Evolutionary conservation across 2,329 filamentous ascomycete species (phyloP), one percentile per base, ranked within the genome.

Genomic region (Trichoderma harzianum): DNA sequence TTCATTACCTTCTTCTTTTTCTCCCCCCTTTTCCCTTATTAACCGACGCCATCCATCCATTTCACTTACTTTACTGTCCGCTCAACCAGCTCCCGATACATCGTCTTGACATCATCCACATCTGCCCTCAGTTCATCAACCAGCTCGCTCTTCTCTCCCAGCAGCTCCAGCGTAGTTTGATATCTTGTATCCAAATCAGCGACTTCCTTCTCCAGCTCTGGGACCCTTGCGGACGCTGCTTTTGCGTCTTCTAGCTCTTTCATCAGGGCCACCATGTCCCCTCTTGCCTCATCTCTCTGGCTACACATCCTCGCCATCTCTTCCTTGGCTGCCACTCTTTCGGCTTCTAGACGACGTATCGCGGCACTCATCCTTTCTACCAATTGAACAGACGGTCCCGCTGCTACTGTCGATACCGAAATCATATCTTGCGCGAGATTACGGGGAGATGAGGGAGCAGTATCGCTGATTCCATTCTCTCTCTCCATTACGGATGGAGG

Each of bases 341-440:
- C 96, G 63, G 90, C 93, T 79, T 99, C 96, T 0, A 99, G 86
- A 7, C 95, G 90, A 11, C 96, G 92, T 58, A 99, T 95, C 0
- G 94, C 93, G 3, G 95, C 93, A 78, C 93, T 97, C 93, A 99
- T 97, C 68, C 95, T 90, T 82, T 98, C 96, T 18, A 99, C 95
- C 1, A 99, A 88, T 82, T 98, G 95, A 1, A 99, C 95, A 0
- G 92, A 95, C 0, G 96, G 96, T 0, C 96, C 96, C 0, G 95
- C 95, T 0, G 91, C 95, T 10, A 94, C 92, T 0, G 95, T 98
- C 1, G 94, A 97, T 7, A 93, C 93, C 2, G 93, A 97, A 34
- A 96, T 88, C 84, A 97, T 92, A 77, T 97, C 95, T 76, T 94
- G 92, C 72, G 93, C 88, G 7, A 92, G 89, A 72, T 91, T 90